Evolutionary conservation across 1,284 basidiomycete species (phyloP).

Genomic region (Acaromyces ingoldii): DNA sequence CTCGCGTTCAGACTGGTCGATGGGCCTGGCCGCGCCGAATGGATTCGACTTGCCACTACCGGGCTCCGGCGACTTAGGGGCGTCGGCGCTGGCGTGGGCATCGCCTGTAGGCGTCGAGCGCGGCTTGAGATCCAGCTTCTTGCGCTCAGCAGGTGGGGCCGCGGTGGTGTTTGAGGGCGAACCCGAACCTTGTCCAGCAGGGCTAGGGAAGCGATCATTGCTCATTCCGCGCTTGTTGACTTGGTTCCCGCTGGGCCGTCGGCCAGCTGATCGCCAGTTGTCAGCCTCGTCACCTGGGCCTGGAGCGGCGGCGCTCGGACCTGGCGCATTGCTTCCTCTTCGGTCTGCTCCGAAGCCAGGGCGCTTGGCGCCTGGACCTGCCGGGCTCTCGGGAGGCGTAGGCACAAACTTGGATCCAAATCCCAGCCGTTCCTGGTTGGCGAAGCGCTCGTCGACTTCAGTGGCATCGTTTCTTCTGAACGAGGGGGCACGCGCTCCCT

Average conservation of each 20-base stretch:
- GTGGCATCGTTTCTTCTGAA: constrained; percentile 19
- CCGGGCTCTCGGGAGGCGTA: constrained; percentile 33
- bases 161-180: constrained; percentile 13
- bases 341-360: constrained; percentile 9
- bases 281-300: constrained; percentile 8
- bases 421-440: constrained; percentile 44
- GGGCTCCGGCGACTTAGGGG: constrained; percentile 34
- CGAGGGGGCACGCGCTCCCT: constrained; percentile 8
- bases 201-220: not conserved
- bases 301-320: constrained; percentile 7
- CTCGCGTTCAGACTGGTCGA: constrained; percentile 74
- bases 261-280: constrained; percentile 1
- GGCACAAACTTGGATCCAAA: constrained; percentile 41
- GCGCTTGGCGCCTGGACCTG: not conserved
- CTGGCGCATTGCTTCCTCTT: constrained; percentile 4
- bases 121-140: constrained; percentile 48
- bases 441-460: constrained; percentile 35
- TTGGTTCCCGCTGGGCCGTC: not conserved
- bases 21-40: constrained; percentile 85
- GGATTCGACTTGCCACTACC: constrained; percentile 57
- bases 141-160: constrained; percentile 36
- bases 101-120: constrained; percentile 59
- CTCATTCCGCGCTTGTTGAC: not conserved
- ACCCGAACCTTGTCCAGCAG: not conserved
- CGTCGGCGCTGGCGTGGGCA: constrained; percentile 70